These are phyloP conservation scores for Pterocarpus santalinus DNA, from an alignment of 306 rosid species.

Conservation along the genomic window DNA sequence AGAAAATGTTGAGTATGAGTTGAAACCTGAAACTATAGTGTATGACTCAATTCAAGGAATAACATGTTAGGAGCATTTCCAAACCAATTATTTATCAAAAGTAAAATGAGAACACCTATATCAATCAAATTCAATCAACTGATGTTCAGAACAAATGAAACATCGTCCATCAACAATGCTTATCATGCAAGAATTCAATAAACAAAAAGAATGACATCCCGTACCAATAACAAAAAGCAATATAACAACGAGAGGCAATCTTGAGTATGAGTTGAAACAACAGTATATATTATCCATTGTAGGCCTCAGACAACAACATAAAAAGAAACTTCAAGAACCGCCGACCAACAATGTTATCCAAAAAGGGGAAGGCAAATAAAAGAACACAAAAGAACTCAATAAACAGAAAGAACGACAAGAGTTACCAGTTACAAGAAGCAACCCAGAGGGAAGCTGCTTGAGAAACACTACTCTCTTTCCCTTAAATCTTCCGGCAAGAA, in stretches of 20 bases:
- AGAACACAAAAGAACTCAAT: background rate
- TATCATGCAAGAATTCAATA: background rate
- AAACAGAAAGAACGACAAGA: background rate
- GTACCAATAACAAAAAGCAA: background rate
- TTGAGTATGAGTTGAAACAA: background rate
- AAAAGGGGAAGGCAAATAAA: background rate
- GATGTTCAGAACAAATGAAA: background rate
- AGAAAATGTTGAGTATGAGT: background rate
- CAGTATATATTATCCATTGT: background rate
- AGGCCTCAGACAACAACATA: background rate
- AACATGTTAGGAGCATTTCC: background rate
- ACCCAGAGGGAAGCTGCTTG: constrained; percentile 73
- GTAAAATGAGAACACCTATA: background rate
- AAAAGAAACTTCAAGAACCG: background rate
- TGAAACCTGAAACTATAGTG: background rate
- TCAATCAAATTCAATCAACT: background rate
- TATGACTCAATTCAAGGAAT: background rate
- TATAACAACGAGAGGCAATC: background rate
- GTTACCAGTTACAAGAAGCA: constrained; percentile 74
- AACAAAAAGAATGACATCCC: background rate
- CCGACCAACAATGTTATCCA: background rate
- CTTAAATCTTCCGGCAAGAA: constrained; percentile 77
- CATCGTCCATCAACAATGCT: background rate
- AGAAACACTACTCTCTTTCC: constrained; percentile 76
- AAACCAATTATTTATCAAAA: too few species aligned